phyloP scores from a whole-genome alignment of 176 grass and related monocot genomes.

The Stipa capillata region DNA sequence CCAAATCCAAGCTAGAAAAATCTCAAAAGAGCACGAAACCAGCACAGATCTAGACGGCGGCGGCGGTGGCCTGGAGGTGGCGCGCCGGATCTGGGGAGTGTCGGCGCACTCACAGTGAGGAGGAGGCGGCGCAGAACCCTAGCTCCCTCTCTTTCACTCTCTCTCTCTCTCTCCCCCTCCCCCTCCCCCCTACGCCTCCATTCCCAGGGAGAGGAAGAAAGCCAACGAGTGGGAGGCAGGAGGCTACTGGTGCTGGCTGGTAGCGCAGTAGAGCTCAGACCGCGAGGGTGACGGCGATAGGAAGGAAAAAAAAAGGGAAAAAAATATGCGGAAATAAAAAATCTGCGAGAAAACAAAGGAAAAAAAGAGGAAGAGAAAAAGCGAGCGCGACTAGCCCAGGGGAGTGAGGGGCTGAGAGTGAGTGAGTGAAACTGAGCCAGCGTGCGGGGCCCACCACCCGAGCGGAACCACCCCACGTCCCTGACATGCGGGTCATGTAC shows the following conservation, averaged over 20 bases:
- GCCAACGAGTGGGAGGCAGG: neutral
- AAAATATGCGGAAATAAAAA: no score
- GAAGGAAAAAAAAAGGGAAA: neutral
- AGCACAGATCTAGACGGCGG: constrained; percentile 29
- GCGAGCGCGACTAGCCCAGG: neutral
- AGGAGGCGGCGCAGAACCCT: constrained; percentile 33
- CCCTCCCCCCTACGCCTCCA: constrained; percentile 32
- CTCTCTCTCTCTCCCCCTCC: neutral
- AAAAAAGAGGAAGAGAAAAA: neutral
- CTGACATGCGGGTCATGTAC: neutral
- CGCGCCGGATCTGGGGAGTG: constrained; percentile 31
- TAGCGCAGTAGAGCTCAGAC: neutral
- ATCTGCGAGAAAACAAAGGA: neutral
- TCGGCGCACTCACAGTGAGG: constrained; percentile 11
- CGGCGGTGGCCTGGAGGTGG: neutral
- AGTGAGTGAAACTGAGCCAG: neutral
- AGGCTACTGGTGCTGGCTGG: neutral
- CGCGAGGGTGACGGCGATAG: neutral
- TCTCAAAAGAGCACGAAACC: neutral
- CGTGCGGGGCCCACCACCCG: constrained; percentile 10
- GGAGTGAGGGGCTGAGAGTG: neutral
- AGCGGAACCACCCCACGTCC: neutral
- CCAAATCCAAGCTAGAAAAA: neutral
- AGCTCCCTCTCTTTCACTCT: constrained; percentile 15
- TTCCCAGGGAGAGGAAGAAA: neutral